These are phyloP conservation scores for Starmerella davenportii DNA, from an alignment of 805 yeast species.

Conservation along the genomic window DNA sequence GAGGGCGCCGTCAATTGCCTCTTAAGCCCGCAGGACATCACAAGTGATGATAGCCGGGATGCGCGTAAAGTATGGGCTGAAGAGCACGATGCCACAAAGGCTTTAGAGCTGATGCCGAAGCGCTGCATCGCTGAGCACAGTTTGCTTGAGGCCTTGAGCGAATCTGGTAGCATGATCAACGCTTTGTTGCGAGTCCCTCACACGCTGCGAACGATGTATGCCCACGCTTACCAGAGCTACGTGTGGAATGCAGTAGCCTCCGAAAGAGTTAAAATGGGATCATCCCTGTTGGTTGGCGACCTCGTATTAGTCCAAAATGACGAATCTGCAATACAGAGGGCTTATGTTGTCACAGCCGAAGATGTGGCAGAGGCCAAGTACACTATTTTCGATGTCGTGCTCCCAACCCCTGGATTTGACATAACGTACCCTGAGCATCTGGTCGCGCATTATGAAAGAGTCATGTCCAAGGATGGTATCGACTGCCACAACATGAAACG, in stretches of 20 bases:
- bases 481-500: constrained; percentile 77
- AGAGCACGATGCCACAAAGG: constrained; percentile 43
- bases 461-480: constrained; percentile 62
- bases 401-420: constrained; percentile 96
- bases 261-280: constrained; percentile 46
- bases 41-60: constrained; percentile 63
- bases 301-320: constrained; percentile 12
- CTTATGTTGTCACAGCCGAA: constrained; percentile 54
- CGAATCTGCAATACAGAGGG: constrained; percentile 34
- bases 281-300: constrained; percentile 15
- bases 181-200: constrained; percentile 83
- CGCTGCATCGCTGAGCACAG: constrained; percentile 72
- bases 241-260: constrained; percentile 85
- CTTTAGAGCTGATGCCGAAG: constrained; percentile 67
- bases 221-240: constrained; percentile 92
- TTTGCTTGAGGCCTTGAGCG: constrained; percentile 42
- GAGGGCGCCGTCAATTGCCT: constrained; percentile 60
- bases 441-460: constrained; percentile 43
- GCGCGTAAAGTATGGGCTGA: constrained; percentile 71
- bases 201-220: constrained; percentile 83
- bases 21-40: constrained; percentile 70
- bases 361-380: constrained; percentile 44
- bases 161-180: constrained; percentile 39
- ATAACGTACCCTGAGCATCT: constrained; percentile 64
- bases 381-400: constrained; percentile 63